phyloP scores from a whole-genome alignment of 139 green algal genomes.

The Closterium sp. region DNA sequence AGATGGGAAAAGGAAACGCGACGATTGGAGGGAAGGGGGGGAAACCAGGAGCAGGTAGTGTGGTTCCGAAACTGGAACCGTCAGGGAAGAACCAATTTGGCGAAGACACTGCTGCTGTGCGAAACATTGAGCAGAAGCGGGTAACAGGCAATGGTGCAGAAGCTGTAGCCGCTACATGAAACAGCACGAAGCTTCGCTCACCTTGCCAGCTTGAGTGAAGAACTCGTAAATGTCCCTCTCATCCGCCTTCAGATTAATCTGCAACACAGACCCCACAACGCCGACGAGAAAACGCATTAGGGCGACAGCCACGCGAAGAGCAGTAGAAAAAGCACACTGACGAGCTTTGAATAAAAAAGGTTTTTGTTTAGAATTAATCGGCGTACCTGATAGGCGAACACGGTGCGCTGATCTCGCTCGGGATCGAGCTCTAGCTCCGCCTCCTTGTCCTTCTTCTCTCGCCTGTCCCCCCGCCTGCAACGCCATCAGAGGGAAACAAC shows the following conservation, averaged over 20 bases:
- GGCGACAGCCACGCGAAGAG: neutral
- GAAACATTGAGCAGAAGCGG: too few species aligned
- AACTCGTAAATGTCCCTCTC: constrained; percentile 53
- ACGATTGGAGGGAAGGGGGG: neutral
- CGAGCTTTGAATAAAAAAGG: neutral
- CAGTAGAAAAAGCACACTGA: neutral
- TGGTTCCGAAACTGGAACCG: too few species aligned
- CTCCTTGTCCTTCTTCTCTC: constrained; percentile 34
- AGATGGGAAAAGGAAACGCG: neutral
- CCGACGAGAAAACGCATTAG: neutral
- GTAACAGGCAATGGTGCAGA: neutral
- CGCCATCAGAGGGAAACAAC: neutral
- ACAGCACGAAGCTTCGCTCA: neutral
- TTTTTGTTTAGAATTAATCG: neutral
- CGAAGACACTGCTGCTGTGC: too few species aligned
- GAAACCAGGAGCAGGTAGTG: neutral
- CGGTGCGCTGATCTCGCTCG: constrained; percentile 43
- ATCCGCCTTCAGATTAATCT: constrained; percentile 50
- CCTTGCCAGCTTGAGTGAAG: constrained; percentile 45
- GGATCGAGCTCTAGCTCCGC: constrained; percentile 35
- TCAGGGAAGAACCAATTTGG: too few species aligned
- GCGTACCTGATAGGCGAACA: constrained; percentile 47
- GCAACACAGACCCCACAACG: neutral
- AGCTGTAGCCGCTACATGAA: neutral
- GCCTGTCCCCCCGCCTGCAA: constrained; percentile 10